phyloP scores from a whole-genome alignment of 108 stramenopile species.

The Nannochloropsis oceanica region DNA sequence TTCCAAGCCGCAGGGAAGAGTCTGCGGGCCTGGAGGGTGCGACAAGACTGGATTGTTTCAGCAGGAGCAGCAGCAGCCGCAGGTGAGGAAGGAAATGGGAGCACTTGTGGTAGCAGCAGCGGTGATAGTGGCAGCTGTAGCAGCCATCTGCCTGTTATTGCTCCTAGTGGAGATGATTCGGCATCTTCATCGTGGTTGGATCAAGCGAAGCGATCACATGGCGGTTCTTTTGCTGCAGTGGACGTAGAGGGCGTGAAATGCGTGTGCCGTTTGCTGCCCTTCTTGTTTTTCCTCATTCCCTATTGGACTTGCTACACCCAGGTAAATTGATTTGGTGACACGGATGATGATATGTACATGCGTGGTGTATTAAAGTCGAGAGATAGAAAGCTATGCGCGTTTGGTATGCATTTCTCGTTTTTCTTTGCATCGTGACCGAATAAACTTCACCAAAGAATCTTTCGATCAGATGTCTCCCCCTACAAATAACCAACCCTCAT shows the following conservation, averaged over 20 bases:
- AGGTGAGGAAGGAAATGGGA: not conserved
- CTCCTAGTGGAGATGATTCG: not conserved
- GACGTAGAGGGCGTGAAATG: not conserved
- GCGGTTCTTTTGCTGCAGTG: not conserved
- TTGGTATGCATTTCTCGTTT: too few species aligned
- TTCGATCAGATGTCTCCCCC: too few species aligned
- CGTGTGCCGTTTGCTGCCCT: conserved; percentile 2
- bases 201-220: not conserved
- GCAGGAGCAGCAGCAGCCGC: not conserved
- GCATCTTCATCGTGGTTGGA: not conserved
- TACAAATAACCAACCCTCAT: too few species aligned
- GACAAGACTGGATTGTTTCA: not conserved
- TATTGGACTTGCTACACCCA: not conserved
- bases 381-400: too few species aligned
- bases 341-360: too few species aligned
- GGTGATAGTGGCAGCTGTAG: not conserved
- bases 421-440: too few species aligned
- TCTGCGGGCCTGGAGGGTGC: not conserved
- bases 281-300: not conserved
- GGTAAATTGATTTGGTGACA: not conserved
- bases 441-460: too few species aligned
- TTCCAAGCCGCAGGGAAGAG: conserved; percentile 14
- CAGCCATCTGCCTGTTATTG: not conserved
- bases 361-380: too few species aligned
- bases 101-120: not conserved